These are phyloP conservation scores for Rutstroemia sp. DNA, from an alignment of 2,329 filamentous ascomycete genomes.

Conservation along the genomic window DNA sequence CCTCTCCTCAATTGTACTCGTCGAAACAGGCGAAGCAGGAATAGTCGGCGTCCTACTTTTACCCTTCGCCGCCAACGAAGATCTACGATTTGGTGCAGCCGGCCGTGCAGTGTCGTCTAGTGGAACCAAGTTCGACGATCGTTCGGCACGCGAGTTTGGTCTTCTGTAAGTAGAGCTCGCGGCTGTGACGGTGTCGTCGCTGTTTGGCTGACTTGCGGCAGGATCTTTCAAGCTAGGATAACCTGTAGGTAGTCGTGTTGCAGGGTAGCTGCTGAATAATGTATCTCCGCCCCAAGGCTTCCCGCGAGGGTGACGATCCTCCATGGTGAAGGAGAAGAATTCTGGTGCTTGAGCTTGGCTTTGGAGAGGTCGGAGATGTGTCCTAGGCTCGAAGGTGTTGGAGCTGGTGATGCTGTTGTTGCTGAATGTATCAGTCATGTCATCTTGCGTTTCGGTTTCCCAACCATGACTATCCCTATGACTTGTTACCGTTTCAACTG, in stretches of 20 bases:
- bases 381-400: slow-evolving; percentile 16
- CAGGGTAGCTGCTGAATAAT: slow-evolving; percentile 20
- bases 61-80: slow-evolving; percentile 17
- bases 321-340: slow-evolving; percentile 20
- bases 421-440: slow-evolving; percentile 23
- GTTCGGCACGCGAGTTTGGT: not conserved
- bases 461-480: slow-evolving; percentile 30
- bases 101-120: slow-evolving; percentile 9
- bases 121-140: slow-evolving; percentile 8
- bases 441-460: slow-evolving; percentile 26
- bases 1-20: not conserved
- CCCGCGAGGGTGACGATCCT: not conserved
- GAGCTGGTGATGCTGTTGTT: slow-evolving; percentile 17
- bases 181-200: slow-evolving; percentile 16
- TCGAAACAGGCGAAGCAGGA: not conserved
- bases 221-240: slow-evolving; percentile 1
- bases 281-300: slow-evolving; percentile 24
- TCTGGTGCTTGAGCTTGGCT: slow-evolving; percentile 13
- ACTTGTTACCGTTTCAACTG: slow-evolving; percentile 29
- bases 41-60: not conserved
- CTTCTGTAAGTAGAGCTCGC: not conserved
- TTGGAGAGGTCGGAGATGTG: slow-evolving; percentile 6
- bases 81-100: slow-evolving; percentile 23
- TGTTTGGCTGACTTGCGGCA: slow-evolving; percentile 14
- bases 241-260: slow-evolving; percentile 15